Base-by-base conservation (phyloP, 2,329 filamentous ascomycete species). In the Venturia oleaginea region DNA sequence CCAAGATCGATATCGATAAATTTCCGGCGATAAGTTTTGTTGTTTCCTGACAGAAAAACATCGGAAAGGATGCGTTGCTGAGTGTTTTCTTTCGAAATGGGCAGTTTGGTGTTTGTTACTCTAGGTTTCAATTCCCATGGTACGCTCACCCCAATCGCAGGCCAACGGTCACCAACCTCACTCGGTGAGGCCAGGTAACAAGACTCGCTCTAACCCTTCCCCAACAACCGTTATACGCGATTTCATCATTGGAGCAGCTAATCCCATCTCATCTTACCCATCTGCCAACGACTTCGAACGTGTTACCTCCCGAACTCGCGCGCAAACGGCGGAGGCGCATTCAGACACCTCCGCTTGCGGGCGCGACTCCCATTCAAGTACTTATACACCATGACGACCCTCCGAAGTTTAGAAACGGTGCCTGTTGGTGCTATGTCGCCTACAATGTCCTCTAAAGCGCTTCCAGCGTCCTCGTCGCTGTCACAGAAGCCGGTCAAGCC, bases 321-420 rank as follows among this genome's bases (percentile, higher is more conserved):
- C 51, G 46, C 46, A 27, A 51, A 51, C 46, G 11, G n/a, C 46
- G 27, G 46, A 51, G 46, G 46, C 46, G 46, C 46, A 51, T 51
- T 27, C 46, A 34, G 1, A 57, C 30, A 34, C 27, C 51, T 57
- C 27, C 27, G 51, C 27, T 57, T 34, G 51, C 51, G 30, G 51
- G 27, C 51, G 27, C 51, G 51, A 57, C 51, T 32, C 51, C 51
- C 51, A 40, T 37, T 7, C 24, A 1, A 42, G 13, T 34, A 19
- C 30, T 57, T 30, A 7, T 27, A 32, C 42, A 62, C 30, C n/a
- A 77, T 77, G 75, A 72, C 75, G 65, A 72, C 70, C 68, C 74
- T 74, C 27, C 73, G 74, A 61, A 73, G 72, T 51, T 73, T 74
- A 34, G 73, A 76, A 61, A 72, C 74, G 48, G 72, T 74, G 67